These are phyloP conservation scores for Rubia peregrina DNA, from an alignment of 305 asterid genomes.

Conservation along the genomic window DNA sequence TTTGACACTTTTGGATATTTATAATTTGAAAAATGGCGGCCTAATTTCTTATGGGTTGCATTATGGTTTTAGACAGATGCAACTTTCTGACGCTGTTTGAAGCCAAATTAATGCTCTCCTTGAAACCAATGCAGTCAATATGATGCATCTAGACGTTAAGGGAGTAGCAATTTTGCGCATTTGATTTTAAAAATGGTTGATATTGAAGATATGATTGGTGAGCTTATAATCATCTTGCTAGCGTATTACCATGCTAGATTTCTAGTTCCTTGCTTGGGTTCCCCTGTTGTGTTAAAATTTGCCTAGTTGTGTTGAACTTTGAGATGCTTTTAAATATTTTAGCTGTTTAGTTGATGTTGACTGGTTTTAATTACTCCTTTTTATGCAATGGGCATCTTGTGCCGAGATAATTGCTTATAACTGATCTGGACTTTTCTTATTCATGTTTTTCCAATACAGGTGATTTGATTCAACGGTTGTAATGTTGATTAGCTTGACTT, in stretches of 20 bases:
- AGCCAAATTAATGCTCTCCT: neutral
- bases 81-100: neutral
- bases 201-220: neutral
- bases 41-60: neutral
- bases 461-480: constrained; percentile 21
- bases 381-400: neutral
- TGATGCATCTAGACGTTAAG: neutral
- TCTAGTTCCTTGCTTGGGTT: neutral
- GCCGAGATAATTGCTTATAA: neutral
- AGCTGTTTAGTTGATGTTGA: neutral
- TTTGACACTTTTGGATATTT: neutral
- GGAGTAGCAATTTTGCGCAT: neutral
- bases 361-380: neutral
- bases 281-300: neutral
- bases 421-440: neutral
- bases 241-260: neutral
- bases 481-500: constrained; percentile 23
- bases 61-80: neutral
- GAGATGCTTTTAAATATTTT: neutral
- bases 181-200: neutral
- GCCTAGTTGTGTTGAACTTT: neutral
- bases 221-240: neutral
- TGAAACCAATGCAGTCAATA: neutral
- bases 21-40: neutral
- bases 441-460: constrained; percentile 31